Base-by-base conservation (phyloP, 805 yeast genomes). In the Blastobotrys parvus region DNA sequence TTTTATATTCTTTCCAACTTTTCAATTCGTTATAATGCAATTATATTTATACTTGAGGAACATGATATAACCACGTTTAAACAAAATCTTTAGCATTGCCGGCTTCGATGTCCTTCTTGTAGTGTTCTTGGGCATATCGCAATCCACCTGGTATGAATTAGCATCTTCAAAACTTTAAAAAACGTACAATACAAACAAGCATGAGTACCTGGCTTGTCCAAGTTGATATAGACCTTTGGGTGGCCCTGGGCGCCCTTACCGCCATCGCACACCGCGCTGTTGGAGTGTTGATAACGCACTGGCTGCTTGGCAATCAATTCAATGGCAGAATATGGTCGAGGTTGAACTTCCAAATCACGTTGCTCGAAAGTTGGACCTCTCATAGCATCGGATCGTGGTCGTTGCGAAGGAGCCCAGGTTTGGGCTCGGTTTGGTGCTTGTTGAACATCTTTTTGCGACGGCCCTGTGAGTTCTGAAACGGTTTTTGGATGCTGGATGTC, bases 201-300 rank as follows among this genome's bases (percentile, higher is more conserved):
- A 41, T 77, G 75, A 11, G 83, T 72, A 47, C 78, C 76, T 33
- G 86, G 82, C 59, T 77, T 78, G 61, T 85, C 94, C 58, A 86
- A 72, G 62, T 84, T 84, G 63, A 85, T 84, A 61, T 65, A 85
- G 18, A 85, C 77, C 61, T 80, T 82, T 35, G 95, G 95, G 61
- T 85, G 95, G 16, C 95, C 95, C 55, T 75, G 77, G 17, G 67
- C 69, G 8, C 82, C 83, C 48, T 46, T 49, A 48, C 64, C 70
- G 32, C 95, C 95, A 55, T 82, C 85, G 61, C 95, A 86, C 15
- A 81, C 90, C 1, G 95, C 95, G 41, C 78, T 62, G 54, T 77
- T 71, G 25, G 68, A 72, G 49, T 70, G 73, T 47, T 85, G 67
- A 57, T 73, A 82, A 52, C 76, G 68, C 34, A 85, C 66, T 2